These are phyloP conservation scores for Sporobolomyces roseus DNA, from an alignment of 768 basidiomycete genomes.

Conservation along the genomic window DNA sequence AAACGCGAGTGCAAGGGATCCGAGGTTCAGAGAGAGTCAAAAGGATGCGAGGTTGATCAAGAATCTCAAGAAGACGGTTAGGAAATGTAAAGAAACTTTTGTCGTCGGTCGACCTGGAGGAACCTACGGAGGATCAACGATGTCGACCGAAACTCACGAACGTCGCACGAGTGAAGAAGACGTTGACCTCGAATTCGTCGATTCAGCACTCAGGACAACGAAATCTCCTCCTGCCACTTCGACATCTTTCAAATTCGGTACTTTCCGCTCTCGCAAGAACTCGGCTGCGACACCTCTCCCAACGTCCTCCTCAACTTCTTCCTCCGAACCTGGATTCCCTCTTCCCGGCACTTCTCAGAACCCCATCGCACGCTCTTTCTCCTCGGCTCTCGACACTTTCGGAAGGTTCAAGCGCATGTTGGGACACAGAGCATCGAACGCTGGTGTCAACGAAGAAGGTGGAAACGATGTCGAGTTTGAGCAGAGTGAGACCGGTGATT, in stretches of 20 bases:
- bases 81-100: conserved; percentile 61
- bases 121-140: too few species aligned
- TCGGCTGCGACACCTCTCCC: background rate
- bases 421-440: conserved; percentile 28
- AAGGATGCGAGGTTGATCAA: conserved; percentile 75
- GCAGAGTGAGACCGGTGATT: conserved; percentile 59
- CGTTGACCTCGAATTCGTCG: conserved; percentile 42
- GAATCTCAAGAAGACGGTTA: conserved; percentile 74
- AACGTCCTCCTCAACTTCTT: background rate
- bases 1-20: conserved; percentile 69
- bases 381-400: conserved; percentile 74
- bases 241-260: conserved; percentile 14
- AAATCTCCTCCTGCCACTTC: background rate
- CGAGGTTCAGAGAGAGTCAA: conserved; percentile 56
- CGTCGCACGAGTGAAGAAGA: conserved; percentile 39
- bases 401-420: conserved; percentile 78
- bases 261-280: conserved; percentile 11
- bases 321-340: background rate
- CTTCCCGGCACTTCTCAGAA: conserved; percentile 16
- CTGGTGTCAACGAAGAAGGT: background rate
- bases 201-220: background rate
- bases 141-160: background rate
- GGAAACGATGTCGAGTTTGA: conserved; percentile 64
- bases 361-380: conserved; percentile 68
- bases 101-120: conserved; percentile 16